Percentiles rank a stretch among this genome's conserved stretches.
These are phyloP conservation scores for Hanseniaspora guilliermondii DNA, from an alignment of 805 yeast species.

Conservation along the genomic window DNA sequence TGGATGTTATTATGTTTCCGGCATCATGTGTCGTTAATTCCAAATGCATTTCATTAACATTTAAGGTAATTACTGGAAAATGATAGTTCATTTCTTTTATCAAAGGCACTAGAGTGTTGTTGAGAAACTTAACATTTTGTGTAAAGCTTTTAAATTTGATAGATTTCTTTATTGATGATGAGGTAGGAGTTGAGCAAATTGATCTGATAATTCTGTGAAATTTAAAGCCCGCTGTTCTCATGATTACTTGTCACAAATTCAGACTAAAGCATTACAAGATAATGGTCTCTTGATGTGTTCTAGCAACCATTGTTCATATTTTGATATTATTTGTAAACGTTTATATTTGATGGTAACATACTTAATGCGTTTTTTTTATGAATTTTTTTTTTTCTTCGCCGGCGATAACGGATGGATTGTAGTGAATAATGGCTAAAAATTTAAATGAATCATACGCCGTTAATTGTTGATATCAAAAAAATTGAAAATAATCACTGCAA, in stretches of 20 bases:
- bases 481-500: no score
- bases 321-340: no score
- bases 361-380: no score
- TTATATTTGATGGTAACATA: no score
- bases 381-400: no score
- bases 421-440: no score
- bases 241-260: not conserved
- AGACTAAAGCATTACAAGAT: not conserved
- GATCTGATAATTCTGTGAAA: not conserved
- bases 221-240: not conserved
- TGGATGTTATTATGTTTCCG: not conserved
- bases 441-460: no score
- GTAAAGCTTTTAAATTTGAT: conserved; percentile 4
- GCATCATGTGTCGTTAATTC: conserved; percentile 9
- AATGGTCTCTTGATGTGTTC: no score
- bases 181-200: not conserved
- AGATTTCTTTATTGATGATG: not conserved
- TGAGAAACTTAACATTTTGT: not conserved
- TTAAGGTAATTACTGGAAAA: not conserved
- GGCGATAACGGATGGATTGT: no score
- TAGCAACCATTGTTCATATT: no score
- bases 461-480: no score
- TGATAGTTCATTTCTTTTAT: conserved; percentile 1
- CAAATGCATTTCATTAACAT: not conserved
- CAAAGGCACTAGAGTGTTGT: not conserved